Percentiles rank a stretch among this genome's conserved stretches.
These are phyloP conservation scores for Ajuga chamaepitys DNA, from an alignment of 257 asterid genomes.

Conservation along the genomic window DNA sequence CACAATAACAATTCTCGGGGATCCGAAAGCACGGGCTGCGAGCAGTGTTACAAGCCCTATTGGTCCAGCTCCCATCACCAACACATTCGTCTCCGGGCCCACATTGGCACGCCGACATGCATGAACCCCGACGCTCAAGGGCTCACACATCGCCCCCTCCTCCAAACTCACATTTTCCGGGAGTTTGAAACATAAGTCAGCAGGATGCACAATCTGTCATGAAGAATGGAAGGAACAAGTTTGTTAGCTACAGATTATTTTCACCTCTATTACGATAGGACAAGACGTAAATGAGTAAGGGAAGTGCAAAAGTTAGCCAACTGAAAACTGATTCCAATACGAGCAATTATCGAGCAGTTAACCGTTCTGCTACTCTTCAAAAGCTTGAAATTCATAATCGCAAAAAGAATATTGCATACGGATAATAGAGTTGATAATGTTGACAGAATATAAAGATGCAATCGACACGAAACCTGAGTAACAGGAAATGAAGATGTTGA, in stretches of 20 bases:
- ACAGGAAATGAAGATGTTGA: neutral
- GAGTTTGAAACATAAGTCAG: constrained; percentile 75
- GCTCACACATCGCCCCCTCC: constrained; percentile 99
- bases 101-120: constrained; percentile 90
- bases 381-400: neutral
- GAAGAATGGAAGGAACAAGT: too few species aligned
- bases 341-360: neutral
- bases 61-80: constrained; percentile 95
- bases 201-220: constrained; percentile 88
- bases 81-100: constrained; percentile 71
- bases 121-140: constrained; percentile 88
- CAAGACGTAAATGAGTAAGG: too few species aligned
- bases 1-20: constrained; percentile 65
- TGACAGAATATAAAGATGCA: neutral
- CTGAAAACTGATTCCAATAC: neutral
- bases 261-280: too few species aligned
- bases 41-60: constrained; percentile 83
- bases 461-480: neutral
- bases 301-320: too few species aligned
- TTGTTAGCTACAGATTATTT: too few species aligned
- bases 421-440: neutral
- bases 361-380: neutral
- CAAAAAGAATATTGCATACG: neutral
- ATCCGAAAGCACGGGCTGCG: constrained; percentile 87
- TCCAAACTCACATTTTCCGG: constrained; percentile 86